Evolutionary conservation across 2,329 filamentous ascomycete genomes (phyloP).

Genomic region (Colletotrichum trifolii): DNA sequence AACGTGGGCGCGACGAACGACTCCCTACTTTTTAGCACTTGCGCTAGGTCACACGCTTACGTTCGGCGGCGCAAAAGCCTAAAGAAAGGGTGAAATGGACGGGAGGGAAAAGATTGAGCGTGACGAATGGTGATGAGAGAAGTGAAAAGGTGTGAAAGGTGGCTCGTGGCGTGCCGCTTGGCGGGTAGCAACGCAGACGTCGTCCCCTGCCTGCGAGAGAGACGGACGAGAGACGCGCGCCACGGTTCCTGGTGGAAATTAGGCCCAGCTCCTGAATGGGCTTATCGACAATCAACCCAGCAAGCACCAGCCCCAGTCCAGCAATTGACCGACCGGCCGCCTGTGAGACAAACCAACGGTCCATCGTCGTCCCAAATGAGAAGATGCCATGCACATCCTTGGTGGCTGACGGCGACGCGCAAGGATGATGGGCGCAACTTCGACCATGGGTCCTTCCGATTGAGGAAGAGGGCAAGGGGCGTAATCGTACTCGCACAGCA

Average conservation of each 20-base stretch:
- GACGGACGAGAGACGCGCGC: constrained; percentile 22
- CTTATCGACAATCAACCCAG: not conserved
- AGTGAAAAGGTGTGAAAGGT: not conserved
- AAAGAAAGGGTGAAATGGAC: not conserved
- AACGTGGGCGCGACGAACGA: constrained; percentile 28
- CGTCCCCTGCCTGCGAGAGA: constrained; percentile 17
- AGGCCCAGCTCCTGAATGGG: constrained; percentile 13
- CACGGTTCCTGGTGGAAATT: constrained; percentile 36
- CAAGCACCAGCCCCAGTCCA: no score
- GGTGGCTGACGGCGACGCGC: no score
- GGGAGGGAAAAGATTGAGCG: constrained; percentile 1
- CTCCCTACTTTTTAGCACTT: constrained; percentile 21
- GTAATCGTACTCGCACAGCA: not conserved
- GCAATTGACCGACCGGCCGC: no score
- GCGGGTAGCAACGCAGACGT: constrained; percentile 22
- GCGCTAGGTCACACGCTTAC: constrained; percentile 20
- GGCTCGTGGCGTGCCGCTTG: constrained; percentile 28
- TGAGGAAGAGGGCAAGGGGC: not conserved
- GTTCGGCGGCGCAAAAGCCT: constrained; percentile 14
- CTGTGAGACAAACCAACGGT: no score
- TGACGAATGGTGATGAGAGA: not conserved
- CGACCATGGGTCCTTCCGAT: not conserved
- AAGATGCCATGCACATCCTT: no score
- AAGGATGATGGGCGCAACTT: no score
- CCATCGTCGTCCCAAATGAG: no score